Conservation (phyloP, 495 filamentous ascomycete species). For the Achaetomiella virescens region DNA sequence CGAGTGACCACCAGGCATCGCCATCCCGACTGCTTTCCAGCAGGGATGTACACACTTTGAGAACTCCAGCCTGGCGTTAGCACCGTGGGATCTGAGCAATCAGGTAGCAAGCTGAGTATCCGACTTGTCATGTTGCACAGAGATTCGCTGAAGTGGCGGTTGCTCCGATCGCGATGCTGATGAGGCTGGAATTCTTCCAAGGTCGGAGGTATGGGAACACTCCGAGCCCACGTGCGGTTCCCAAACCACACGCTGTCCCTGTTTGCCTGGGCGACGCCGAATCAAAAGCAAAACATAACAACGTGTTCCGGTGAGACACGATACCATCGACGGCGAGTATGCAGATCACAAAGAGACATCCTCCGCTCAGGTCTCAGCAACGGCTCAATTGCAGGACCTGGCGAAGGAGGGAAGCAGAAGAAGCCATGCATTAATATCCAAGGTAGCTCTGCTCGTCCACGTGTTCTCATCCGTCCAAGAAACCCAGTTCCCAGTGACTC, state of each 20-base stretch:
- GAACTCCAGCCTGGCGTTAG: not conserved
- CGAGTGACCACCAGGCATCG: not conserved
- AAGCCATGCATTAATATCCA: conserved; percentile 3
- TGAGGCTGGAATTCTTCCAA: not conserved
- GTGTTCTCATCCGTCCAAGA: not conserved
- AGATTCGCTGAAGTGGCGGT: not conserved
- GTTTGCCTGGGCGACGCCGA: too few relatives aligned
- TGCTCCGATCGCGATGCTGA: not conserved
- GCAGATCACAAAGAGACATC: not conserved
- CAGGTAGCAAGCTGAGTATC: not conserved
- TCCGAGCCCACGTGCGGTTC: too few relatives aligned
- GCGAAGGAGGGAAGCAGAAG: too few relatives aligned
- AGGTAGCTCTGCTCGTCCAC: not conserved
- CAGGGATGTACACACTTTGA: not conserved
- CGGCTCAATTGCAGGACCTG: not conserved
- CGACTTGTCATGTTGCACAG: not conserved
- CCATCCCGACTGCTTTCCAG: not conserved
- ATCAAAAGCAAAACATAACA: too few relatives aligned
- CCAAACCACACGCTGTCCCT: too few relatives aligned
- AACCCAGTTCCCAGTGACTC: not conserved
- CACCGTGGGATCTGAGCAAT: not conserved
- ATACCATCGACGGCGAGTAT: too few relatives aligned
- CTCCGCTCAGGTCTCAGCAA: not conserved
- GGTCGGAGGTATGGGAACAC: not conserved
- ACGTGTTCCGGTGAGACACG: too few relatives aligned